Percentiles rank a stretch among this genome's conserved stretches.
phyloP scores from a whole-genome alignment of 129 eudicot species.

The Lactuca saligna region DNA sequence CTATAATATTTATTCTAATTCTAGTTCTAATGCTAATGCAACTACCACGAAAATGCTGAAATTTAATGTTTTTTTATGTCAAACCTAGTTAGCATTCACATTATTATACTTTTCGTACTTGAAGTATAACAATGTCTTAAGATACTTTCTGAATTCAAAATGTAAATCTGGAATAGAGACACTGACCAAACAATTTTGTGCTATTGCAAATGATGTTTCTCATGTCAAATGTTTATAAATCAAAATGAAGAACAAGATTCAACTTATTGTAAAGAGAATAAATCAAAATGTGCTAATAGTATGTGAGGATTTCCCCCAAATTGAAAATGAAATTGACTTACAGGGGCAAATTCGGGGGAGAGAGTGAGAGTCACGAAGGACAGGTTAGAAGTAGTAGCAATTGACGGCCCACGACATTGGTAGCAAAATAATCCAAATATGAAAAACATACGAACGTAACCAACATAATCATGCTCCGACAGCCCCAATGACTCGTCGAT shows the following conservation, averaged over 20 bases:
- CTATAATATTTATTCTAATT: neutral
- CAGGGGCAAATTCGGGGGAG: slow-evolving; percentile 76
- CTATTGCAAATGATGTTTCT: neutral
- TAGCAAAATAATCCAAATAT: slow-evolving; percentile 65
- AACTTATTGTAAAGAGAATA: neutral
- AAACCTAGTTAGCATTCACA: neutral
- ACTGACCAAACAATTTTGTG: neutral
- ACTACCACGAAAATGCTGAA: neutral
- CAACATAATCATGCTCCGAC: slow-evolving; percentile 61
- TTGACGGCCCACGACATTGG: slow-evolving; percentile 91
- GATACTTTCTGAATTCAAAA: slow-evolving; percentile 2
- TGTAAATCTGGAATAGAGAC: neutral
- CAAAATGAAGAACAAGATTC: neutral
- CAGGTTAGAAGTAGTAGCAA: slow-evolving; percentile 97
- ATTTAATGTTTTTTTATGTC: neutral
- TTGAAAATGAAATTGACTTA: slow-evolving; percentile 33
- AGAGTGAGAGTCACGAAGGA: slow-evolving; percentile 58
- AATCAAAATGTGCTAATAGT: neutral
- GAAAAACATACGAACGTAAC: slow-evolving; percentile 68
- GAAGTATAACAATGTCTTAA: neutral
- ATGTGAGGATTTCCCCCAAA: slow-evolving; percentile 1
- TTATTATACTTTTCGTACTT: neutral
- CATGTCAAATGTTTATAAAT: no score
- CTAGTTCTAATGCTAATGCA: neutral
- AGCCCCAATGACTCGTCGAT: slow-evolving; percentile 86